A percentile compares a stretch with the other conserved stretches of the same genome.
These are phyloP conservation scores for Aspergillus sp. DNA, from an alignment of 2,329 filamentous ascomycete species.

Conservation along the genomic window DNA sequence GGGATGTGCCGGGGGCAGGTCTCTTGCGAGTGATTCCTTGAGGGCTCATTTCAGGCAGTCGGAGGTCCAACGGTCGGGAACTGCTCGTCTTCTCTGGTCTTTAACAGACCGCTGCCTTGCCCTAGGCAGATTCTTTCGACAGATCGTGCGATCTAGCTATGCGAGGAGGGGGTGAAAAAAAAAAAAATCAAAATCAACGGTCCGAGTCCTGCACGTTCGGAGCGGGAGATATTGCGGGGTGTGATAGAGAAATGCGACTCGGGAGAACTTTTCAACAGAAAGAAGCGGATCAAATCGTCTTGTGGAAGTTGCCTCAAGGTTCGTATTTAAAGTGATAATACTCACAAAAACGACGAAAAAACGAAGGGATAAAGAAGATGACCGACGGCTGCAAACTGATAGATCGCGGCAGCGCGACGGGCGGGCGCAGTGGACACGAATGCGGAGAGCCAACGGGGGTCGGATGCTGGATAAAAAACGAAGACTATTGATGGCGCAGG, in stretches of 20 bases:
- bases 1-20: constrained; percentile 69
- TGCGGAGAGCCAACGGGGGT: constrained; percentile 6
- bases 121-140: neutral
- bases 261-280: constrained; percentile 5
- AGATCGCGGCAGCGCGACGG: constrained; percentile 17
- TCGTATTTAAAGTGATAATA: constrained; percentile 5
- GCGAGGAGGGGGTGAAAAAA: neutral
- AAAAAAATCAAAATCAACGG: neutral
- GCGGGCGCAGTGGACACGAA: constrained; percentile 12
- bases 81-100: neutral
- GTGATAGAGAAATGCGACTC: constrained; percentile 8
- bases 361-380: neutral
- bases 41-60: constrained; percentile 35
- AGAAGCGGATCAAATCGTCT: constrained; percentile 5
- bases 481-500: neutral
- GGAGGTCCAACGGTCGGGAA: constrained; percentile 12
- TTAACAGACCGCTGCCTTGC: neutral
- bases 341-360: constrained; percentile 5
- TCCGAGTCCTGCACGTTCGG: neutral
- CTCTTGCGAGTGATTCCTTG: constrained; percentile 63
- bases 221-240: constrained; percentile 13
- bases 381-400: constrained; percentile 9
- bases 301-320: constrained; percentile 17
- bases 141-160: neutral
- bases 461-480: neutral